phyloP scores from a whole-genome alignment of 805 yeast species.

The Citeromyces matritensis region DNA sequence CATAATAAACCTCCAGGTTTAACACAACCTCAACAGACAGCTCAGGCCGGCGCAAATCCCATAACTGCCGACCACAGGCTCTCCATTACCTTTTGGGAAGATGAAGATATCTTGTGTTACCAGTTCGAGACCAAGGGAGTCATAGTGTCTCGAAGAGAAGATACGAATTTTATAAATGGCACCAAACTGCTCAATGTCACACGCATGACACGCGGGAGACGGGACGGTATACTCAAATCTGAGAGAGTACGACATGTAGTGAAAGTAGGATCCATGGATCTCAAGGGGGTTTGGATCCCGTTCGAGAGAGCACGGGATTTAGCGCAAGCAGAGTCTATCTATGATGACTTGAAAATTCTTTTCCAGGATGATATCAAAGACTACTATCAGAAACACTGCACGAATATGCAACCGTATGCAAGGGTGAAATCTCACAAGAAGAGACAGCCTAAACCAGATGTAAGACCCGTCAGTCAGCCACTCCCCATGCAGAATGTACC shows the following conservation, averaged over 20 bases:
- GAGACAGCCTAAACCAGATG: no score
- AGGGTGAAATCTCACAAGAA: no score
- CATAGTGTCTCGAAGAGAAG: slow-evolving; percentile 71
- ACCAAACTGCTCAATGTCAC: slow-evolving; percentile 74
- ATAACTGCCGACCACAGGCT: slow-evolving; percentile 15
- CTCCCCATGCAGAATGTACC: no score
- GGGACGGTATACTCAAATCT: slow-evolving; percentile 72
- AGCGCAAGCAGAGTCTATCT: slow-evolving; percentile 70
- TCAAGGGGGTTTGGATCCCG: slow-evolving; percentile 87
- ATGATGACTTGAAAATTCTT: slow-evolving; percentile 48
- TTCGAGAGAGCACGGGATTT: slow-evolving; percentile 69
- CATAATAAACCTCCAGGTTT: no score
- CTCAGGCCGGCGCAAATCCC: slow-evolving; percentile 14
- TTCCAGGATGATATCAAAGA: slow-evolving; percentile 64
- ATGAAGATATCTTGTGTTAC: slow-evolving; percentile 71
- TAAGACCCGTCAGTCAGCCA: no score
- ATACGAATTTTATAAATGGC: slow-evolving; percentile 76
- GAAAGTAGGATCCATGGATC: slow-evolving; percentile 76
- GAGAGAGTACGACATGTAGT: slow-evolving; percentile 71
- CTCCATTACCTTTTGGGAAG: slow-evolving; percentile 86
- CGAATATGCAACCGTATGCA: no score
- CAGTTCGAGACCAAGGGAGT: slow-evolving; percentile 77
- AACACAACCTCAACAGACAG: no score
- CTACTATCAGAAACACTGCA: slow-evolving; percentile 1
- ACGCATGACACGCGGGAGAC: slow-evolving; percentile 75